These are phyloP conservation scores for Earliella scabrosa DNA, from an alignment of 1,284 basidiomycete species.

Conservation along the genomic window DNA sequence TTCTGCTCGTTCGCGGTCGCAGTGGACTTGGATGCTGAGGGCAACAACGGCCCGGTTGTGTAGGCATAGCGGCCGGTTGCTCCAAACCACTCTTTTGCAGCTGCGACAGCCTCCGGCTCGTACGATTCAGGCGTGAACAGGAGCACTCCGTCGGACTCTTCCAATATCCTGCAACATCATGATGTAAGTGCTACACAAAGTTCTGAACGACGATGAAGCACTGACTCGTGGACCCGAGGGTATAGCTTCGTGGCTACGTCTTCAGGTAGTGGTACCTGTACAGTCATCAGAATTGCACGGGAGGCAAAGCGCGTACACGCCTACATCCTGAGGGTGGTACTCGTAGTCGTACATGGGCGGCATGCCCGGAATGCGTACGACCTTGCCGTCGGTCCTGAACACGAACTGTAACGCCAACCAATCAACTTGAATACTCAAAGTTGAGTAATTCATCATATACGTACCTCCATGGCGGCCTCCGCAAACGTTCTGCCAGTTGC, in stretches of 20 bases:
- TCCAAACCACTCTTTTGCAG: constrained; percentile 11
- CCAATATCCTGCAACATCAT: constrained; percentile 1
- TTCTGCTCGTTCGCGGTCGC: constrained; percentile 5
- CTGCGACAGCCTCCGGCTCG: constrained; percentile 22
- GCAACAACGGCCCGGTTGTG: constrained; percentile 15
- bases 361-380: constrained; percentile 25
- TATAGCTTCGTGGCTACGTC: background rate
- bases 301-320: too few relatives aligned
- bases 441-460: background rate
- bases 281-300: too few relatives aligned
- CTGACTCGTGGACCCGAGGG: constrained; percentile 9
- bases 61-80: constrained; percentile 15
- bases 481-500: constrained; percentile 7
- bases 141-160: constrained; percentile 15
- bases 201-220: background rate
- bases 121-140: constrained; percentile 19
- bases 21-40: background rate
- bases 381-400: constrained; percentile 11
- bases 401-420: too few relatives aligned
- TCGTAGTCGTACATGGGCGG: constrained; percentile 32
- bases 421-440: too few relatives aligned
- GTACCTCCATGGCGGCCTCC: constrained; percentile 21
- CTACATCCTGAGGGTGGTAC: constrained; percentile 25
- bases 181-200: background rate
- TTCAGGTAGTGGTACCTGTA: background rate